Conservation (phyloP, 495 filamentous ascomycete genomes). For the Lasiosphaeris hirsuta region DNA sequence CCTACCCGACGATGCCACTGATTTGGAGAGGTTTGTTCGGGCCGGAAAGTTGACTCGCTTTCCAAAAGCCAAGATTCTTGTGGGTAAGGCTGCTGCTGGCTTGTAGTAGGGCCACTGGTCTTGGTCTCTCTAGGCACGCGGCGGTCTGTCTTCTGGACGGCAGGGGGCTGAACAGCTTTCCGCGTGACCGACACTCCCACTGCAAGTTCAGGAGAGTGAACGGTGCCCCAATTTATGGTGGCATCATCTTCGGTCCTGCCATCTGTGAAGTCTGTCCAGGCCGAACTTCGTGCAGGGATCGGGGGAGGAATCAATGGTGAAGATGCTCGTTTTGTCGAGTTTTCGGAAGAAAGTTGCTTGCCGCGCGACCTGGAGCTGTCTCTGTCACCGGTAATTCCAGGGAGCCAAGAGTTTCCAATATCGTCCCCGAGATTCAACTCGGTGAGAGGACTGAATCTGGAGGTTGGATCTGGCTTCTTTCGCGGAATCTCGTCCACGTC, state of each 20-base stretch:
- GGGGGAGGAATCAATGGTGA: conserved; percentile 32
- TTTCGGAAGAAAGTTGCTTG: conserved; percentile 13
- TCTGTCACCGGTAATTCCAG: conserved; percentile 29
- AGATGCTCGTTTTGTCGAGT: conserved; percentile 34
- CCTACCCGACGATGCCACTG: conserved; percentile 52
- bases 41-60: neutral
- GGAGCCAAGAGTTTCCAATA: conserved; percentile 39
- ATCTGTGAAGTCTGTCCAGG: conserved; percentile 31
- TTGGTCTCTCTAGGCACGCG: neutral
- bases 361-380: conserved; percentile 3
- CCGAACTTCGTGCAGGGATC: conserved; percentile 24
- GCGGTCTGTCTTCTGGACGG: conserved; percentile 26
- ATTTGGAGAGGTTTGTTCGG: conserved; percentile 20
- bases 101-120: neutral
- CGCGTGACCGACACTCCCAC: conserved; percentile 32
- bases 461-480: conserved; percentile 9
- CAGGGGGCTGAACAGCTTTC: conserved; percentile 31
- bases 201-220: conserved; percentile 38
- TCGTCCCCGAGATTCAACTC: conserved; percentile 34
- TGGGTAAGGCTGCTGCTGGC: neutral
- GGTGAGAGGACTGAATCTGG: conserved; percentile 18
- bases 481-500: conserved; percentile 38
- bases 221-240: conserved; percentile 38
- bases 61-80: conserved; percentile 7
- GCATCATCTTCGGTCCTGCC: conserved; percentile 32